Base-by-base conservation (phyloP, 2,329 filamentous ascomycete species). In the Aspergillus sp. region DNA sequence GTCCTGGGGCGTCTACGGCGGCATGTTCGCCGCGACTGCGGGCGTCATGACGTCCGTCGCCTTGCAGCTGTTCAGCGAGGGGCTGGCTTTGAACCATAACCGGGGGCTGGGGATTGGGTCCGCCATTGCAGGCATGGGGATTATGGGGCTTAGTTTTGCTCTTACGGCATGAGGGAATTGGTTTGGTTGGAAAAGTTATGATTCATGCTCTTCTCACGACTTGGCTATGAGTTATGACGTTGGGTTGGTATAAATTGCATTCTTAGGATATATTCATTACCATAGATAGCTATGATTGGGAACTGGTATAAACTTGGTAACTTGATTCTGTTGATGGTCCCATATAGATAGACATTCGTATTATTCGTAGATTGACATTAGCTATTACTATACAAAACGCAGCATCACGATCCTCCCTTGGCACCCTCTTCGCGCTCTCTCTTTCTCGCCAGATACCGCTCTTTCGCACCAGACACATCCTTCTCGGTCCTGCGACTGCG, bases 31-130 rank as follows among this genome's bases (percentile, higher is more conserved):
- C 5, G 67, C 79, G 7, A 96, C 89, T 0, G 79, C 86, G 1
- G 91, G 91, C 1, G 93, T 98, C 48, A 96, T 98, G 91, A 80
- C 86, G 16, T 91, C 82, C 48, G 91, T 98, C 17, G 86, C 82
- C 2, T 61, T 98, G 52, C 84, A 93, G 61, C 67, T 98, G 5
- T 89, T 95, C 51, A 80, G 82, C 3, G 88, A 98, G 66, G 82
- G 81, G 44, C 58, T 94, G 53, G 82, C 80, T 36, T 61, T 95
- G 52, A 88, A 85, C 44, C 60, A 64, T 39, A 50, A 55, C 24
- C 53, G 55, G 11, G 47, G 48, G 7, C 40, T 62, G 36, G 55
- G 57, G 15, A 57, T 63, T 24, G 52, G 52, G 10, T 60, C 57
- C 34, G 60, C 59, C 5, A 50, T 64, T 33, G 52, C 48, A 11